Base-by-base conservation (phyloP, 257 asterid species). In the Apocynum venetum region DNA sequence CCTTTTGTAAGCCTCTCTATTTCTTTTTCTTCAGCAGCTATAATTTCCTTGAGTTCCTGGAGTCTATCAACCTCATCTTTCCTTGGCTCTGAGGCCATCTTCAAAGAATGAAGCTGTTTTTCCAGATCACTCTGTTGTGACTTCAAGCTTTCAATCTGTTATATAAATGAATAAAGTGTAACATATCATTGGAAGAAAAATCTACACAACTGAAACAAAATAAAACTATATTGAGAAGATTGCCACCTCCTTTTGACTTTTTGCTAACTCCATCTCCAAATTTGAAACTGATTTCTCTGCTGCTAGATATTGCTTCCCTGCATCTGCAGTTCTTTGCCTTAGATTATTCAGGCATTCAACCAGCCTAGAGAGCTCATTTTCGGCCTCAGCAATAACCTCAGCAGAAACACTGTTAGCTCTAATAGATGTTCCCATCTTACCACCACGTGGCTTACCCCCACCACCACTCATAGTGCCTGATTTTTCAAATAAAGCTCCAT, bases 391-490 rank as follows among this genome's bases (percentile, higher is more conserved):
- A 80, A 96, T 83, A 74, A 89, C 92, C 78, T 93, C 99, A 69
- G 87, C 80, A 7, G 98, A 91, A 82, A 96, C 91, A 79, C 92
- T 93, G 70, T 85, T 84, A 78, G 94, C 92, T 76, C 91, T 91
- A 69, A 96, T 86, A 41, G 97, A 90, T 12, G 98, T 85, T 43
- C 98, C 97, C 97, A 96, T 96, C 86, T 90, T 96, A 72, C 99
- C 98, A 38, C 99, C 99, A 82, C 98, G 93, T 11, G 97, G 99
- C 82, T 81, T 89, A 78, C 85, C 75, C 52, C 99, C 99, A 14
- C 99, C 99, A 82, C 99, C 99, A 85, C 89, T 86, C 97, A 96
- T 96, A 25, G 98, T 96, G 70, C 99, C 99, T 41, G 99, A 90
- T 80, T 86, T 93, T 83, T 96, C 99, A 78, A 91, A 93, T 72